Base-by-base conservation (phyloP, 2,329 filamentous ascomycete species). In the Phialophora verrucosa region DNA sequence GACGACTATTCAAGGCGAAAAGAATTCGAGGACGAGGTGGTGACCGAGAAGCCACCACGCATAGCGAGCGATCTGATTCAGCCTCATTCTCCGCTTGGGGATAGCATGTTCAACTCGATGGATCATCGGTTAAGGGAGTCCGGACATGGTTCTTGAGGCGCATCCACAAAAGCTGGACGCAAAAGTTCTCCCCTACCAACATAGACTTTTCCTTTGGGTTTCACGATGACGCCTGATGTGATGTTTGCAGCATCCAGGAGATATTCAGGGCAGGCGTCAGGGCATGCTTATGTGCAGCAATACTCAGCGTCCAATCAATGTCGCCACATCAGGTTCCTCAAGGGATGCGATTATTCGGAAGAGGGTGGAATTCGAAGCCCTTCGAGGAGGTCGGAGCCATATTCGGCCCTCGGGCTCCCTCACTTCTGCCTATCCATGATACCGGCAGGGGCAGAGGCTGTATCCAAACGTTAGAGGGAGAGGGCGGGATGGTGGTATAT, bases 1-100 rank as follows among this genome's bases (percentile, higher is more conserved):
- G 49, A 61, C n/a, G 59, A 54, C 4, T n/a, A 54, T 35, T 11
- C 25, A 4, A 31, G 23, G 27, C 20, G 31, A 56, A 54, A 27
- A 54, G 29, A 51, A 10, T 32, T 51, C 42, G 51, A 11, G 23
- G 12, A 55, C n/a, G 53, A 56, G 42, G 12, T 51, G 31, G 50
- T 51, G 31, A 56, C 14, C 14, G 23, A 65, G 42, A 70, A 67
- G 50, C 69, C 70, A 12, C 70, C 70, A 27, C 69, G 70, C 1
- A 68, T 71, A 50, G 69, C 57, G 14, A 72, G 70, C 56, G 70
- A 70, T 56, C n/a, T 72, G 59, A 69, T 72, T 32, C 69, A 69
- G 49, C 63, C 67, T 25, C 64, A 68, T 29, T 68, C 64, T 12
- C 69, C 70, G 6, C 47, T 66, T 20, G 57, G 54, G 27, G 68